phyloP scores from a whole-genome alignment of 2,329 filamentous ascomycete genomes.

The Beauveria varroae region DNA sequence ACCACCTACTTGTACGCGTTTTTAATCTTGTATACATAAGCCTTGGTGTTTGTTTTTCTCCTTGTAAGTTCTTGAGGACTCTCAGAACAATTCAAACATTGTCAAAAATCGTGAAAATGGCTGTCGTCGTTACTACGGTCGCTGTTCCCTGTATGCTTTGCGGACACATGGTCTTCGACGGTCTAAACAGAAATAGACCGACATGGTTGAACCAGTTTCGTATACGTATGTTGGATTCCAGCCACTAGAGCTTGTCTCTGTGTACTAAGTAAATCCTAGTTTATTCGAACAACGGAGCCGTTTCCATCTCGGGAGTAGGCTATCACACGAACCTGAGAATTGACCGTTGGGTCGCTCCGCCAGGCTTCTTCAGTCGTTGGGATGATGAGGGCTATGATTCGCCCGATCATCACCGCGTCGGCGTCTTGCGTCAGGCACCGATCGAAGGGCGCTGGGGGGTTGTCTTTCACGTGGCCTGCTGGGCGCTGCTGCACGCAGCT shows the following conservation, averaged over 20 bases:
- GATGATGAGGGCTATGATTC: background rate
- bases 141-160: background rate
- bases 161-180: background rate
- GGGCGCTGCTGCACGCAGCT: background rate
- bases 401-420: background rate
- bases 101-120: background rate
- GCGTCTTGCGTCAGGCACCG: background rate
- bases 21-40: background rate
- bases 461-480: constrained; percentile 2
- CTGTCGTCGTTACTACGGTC: background rate
- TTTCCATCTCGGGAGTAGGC: background rate
- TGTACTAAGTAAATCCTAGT: background rate
- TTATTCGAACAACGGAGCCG: background rate
- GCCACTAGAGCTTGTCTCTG: background rate
- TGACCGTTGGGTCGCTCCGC: background rate
- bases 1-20: background rate
- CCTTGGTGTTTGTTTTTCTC: background rate
- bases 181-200: background rate
- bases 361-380: background rate
- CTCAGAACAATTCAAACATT: background rate
- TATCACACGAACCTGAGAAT: background rate
- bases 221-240: background rate
- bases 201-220: background rate
- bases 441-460: background rate
- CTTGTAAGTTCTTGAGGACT: background rate